Evolutionary conservation across 2,329 filamentous ascomycete genomes (phyloP), one percentile per base, ranked within the genome.

Genomic region (Xylaria sp.): DNA sequence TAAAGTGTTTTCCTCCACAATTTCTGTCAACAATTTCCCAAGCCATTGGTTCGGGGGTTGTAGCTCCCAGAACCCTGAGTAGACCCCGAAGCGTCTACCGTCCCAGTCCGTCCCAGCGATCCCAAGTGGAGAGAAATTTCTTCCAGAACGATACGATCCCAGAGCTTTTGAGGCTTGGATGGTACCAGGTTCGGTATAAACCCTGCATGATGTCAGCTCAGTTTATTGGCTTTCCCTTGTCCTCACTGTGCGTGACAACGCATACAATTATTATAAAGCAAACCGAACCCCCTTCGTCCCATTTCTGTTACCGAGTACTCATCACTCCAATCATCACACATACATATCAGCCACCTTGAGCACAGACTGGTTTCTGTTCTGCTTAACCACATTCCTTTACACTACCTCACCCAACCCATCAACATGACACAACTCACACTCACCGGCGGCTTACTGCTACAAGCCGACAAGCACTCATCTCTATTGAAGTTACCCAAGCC

Each of bases 21-120:
- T 63, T 61, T 55, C 60, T 66, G 63, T 67, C 65, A 64, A 52
- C 21, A 60, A 37, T 63, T 66, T 55, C 38, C 60, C 60, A 63
- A 46, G 14, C 65, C 63, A 66, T 67, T 67, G 65, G 57, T 57
- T 61, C 63, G 60, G 60, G 60, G 9, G 35, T n/a, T n/a, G n/a
- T 14, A 42, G 38, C 35, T 63, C 61, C 57, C 33, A 55, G 54
- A 15, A 38, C 51, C 56, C 55, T 63, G 37, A 54, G 31, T 31
- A 64, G 62, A 59, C 53, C 59, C 59, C 46, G 52, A 60, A 37
- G 28, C 28, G n/a, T n/a, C n/a, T 31, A 31, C 28, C n/a, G n/a
- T n/a, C n/a, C 28, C 28, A 31, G 28, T 31, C 45, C 56, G 55
- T 50, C 40, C 62, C 52, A 60, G 21, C 28, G 45, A 56, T 58